phyloP scores from a whole-genome alignment of 495 filamentous ascomycete genomes.

The Aspergillus taichungensis region DNA sequence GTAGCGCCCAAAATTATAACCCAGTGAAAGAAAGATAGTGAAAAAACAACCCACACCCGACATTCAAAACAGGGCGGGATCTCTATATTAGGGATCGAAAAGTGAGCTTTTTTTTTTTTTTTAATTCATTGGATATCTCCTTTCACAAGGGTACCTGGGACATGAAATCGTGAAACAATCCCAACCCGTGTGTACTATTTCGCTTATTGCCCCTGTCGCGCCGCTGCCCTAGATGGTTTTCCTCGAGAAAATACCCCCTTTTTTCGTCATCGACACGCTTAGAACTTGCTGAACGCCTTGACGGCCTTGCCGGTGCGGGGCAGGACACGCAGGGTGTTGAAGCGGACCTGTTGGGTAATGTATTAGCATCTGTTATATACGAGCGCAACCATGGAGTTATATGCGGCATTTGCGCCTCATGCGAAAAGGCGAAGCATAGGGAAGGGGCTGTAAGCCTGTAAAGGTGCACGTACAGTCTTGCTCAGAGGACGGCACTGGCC shows the following conservation, averaged over 20 bases:
- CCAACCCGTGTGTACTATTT: constrained; percentile 35
- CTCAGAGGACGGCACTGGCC: constrained; percentile 96
- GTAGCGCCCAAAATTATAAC: constrained; percentile 2
- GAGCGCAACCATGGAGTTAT: no score
- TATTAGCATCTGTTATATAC: constrained; percentile 11
- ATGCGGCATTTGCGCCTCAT: no score
- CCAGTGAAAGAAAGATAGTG: constrained; percentile 13
- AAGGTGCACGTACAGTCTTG: constrained; percentile 78
- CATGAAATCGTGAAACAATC: constrained; percentile 44
- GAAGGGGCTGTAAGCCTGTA: not conserved
- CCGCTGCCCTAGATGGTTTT: constrained; percentile 35
- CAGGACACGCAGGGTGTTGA: constrained; percentile 97
- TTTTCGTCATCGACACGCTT: constrained; percentile 35
- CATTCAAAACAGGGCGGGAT: constrained; percentile 7
- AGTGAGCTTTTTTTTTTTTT: constrained; percentile 34
- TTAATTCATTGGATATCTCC: constrained; percentile 37
- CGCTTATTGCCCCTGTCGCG: constrained; percentile 34
- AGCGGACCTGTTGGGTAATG: constrained; percentile 63
- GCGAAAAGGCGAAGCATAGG: no score
- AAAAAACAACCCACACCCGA: constrained; percentile 8
- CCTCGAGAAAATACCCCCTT: constrained; percentile 30
- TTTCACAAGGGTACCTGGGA: constrained; percentile 40
- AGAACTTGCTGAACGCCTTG: constrained; percentile 98
- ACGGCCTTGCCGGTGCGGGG: constrained; percentile 93
- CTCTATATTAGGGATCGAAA: constrained; percentile 27